These are phyloP conservation scores for Colletotrichum sp. DNA, from an alignment of 2,329 filamentous ascomycete genomes.

Conservation along the genomic window DNA sequence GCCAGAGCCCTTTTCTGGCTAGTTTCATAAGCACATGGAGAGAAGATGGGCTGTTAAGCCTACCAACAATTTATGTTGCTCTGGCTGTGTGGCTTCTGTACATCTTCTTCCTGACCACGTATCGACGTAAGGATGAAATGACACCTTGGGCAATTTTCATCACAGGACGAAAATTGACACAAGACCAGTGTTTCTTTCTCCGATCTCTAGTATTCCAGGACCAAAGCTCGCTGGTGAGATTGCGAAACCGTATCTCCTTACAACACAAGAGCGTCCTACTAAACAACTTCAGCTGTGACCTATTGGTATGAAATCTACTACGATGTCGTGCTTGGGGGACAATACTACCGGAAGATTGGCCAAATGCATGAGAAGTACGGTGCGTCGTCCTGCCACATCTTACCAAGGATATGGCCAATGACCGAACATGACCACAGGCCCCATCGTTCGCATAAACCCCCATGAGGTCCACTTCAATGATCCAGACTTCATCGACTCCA, in stretches of 20 bases:
- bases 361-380: neutral
- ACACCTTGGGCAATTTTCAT: neutral
- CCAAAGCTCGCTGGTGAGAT: neutral
- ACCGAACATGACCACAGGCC: neutral
- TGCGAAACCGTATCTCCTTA: neutral
- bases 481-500: slow-evolving; percentile 27
- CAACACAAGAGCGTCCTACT: neutral
- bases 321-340: neutral
- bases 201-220: neutral
- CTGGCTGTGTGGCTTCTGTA: neutral
- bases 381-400: neutral
- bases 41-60: neutral
- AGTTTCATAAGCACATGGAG: neutral
- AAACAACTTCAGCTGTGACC: neutral
- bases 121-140: neutral
- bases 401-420: neutral
- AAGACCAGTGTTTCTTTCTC: neutral
- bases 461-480: neutral
- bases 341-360: neutral
- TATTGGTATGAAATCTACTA: neutral
- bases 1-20: neutral
- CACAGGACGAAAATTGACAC: no score
- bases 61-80: neutral
- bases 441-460: neutral
- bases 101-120: neutral